Base-by-base conservation (phyloP, 768 basidiomycete species). In the Rhizopogon vesiculosus region DNA sequence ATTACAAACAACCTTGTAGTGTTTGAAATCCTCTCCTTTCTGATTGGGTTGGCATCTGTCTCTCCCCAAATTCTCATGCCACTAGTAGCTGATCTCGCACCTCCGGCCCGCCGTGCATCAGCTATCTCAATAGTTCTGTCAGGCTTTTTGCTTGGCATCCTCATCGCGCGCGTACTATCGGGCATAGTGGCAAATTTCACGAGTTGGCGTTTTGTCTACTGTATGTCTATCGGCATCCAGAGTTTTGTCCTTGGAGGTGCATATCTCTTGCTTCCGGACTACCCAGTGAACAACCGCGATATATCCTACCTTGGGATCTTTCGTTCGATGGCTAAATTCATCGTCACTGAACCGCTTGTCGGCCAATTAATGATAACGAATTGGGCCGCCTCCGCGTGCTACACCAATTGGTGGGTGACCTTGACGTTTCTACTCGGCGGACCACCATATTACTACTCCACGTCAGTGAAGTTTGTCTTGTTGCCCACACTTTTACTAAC, bases 341-440 rank as follows among this genome's bases (percentile, higher is more conserved):
- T 72, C 33, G 56, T 72, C 51, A 76, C 71, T 18, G 74, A 78
- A 53, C 78, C 78, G 3, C 68, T 67, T 3, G 63, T 80, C n/a
- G 63, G 74, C 3, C 78, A 80, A 51, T 63, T 63, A 2, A 42
- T 57, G 3, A 49, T 64, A 42, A 63, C 69, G 29, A 66, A 61
- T 19, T 43, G 69, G n/a, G 66, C 64, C 4, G 66, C 66, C 5
- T 59, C 62, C 31, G 69, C 70, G 1, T 66, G 70, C 29, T 71
- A 65, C 58, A 59, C 69, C 8, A 69, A 63, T 42, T 72, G 74
- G 55, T 72, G 74, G 74, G 73, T 74, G 6, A 74, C 72, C 13
- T 62, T 78, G 55, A 79, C 78, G 0, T 80, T 79, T 61, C 64
- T 80, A n/a, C 64, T 80, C n/a, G 67, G 66, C 39, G 74, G 65